Base-by-base conservation (phyloP, 1,284 basidiomycete genomes). In the Moniliophthora roreri region DNA sequence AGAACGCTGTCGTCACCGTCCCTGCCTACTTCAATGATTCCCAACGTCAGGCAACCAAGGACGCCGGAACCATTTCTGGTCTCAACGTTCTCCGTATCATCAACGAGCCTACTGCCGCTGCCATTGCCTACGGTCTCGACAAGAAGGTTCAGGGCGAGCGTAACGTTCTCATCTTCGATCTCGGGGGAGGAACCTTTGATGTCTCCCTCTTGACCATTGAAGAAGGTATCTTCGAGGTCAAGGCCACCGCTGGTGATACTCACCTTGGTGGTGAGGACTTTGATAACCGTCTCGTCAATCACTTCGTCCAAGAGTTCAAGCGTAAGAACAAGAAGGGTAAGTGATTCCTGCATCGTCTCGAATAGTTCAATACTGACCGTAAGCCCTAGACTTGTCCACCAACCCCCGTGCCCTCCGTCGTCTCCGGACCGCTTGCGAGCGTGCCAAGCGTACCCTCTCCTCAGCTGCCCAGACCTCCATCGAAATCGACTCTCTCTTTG, bases 401-500 rank as follows among this genome's bases (percentile, higher is more conserved):
- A 96, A 97, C 78, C 83, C 93, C 57, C 95, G 96, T 83, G 94
- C 96, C 52, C 87, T 98, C 64, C 93, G 96, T 77, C 94, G 95
- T 79, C 88, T 99, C 65, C 92, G 95, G 62, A 97, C 94, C 58
- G 95, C 95, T 67, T 98, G 95, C 76, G 96, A 98, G 79, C 94
- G 95, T 79, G 96, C 96, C 58, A 99, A 99, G 86, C 91, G 95
- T 62, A 98, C 95, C 37, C 90, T 99, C 58, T 99, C 95, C 39
- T 98, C 95, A 52, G 93, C 94, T 57, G 88, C 95, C 55, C 95
- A 98, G 75, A 97, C 95, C 54, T 91, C 95, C 65, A 94, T 99
- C 65, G 95, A 98, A 76, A 97, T 98, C 70, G 95, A 98, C 80
- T 98, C 95, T 52, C 88, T 98, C 63, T 98, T 85, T 73, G 94